Evolutionary conservation across 2,329 filamentous ascomycete genomes (phyloP).

Genomic region (Colletotrichum limetticola): DNA sequence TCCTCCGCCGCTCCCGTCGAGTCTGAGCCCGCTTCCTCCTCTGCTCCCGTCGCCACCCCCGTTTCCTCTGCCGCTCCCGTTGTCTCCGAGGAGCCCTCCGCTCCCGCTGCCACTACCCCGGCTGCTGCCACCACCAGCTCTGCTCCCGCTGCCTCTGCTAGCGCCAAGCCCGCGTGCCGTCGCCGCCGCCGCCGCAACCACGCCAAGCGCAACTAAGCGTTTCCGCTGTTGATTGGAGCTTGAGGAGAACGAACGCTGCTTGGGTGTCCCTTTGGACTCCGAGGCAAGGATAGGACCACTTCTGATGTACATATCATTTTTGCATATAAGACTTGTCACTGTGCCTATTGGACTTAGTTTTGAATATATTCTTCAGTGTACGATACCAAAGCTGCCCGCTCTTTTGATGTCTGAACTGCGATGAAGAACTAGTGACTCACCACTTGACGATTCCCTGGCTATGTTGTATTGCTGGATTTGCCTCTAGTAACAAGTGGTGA

Average conservation of each 20-base stretch:
- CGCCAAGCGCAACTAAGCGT: slow-evolving; percentile 28
- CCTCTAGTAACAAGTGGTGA: background rate
- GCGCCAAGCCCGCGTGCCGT: slow-evolving; percentile 28
- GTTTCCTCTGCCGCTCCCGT: slow-evolving; percentile 9
- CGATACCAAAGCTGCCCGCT: background rate
- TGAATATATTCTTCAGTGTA: slow-evolving; percentile 27
- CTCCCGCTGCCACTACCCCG: slow-evolving; percentile 8
- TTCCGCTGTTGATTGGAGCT: background rate
- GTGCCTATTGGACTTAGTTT: slow-evolving; percentile 24
- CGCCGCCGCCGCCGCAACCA: slow-evolving; percentile 29
- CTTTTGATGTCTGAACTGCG: background rate
- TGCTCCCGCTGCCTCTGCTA: slow-evolving; percentile 13
- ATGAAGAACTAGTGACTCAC: background rate
- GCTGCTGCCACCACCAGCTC: slow-evolving; percentile 5
- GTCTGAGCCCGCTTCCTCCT: slow-evolving; percentile 11
- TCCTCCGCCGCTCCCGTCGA: slow-evolving; percentile 12
- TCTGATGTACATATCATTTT: slow-evolving; percentile 31
- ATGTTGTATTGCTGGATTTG: background rate
- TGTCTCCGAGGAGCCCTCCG: slow-evolving; percentile 28
- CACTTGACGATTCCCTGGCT: background rate
- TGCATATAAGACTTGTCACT: slow-evolving; percentile 22
- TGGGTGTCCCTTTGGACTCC: background rate
- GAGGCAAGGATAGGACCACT: background rate
- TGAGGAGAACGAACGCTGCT: background rate
- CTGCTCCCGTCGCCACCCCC: slow-evolving; percentile 17